A percentile compares a stretch with the other conserved stretches of the same genome.
Conservation (phyloP, 208 protist genomes). For the Phytomonas francai region DNA sequence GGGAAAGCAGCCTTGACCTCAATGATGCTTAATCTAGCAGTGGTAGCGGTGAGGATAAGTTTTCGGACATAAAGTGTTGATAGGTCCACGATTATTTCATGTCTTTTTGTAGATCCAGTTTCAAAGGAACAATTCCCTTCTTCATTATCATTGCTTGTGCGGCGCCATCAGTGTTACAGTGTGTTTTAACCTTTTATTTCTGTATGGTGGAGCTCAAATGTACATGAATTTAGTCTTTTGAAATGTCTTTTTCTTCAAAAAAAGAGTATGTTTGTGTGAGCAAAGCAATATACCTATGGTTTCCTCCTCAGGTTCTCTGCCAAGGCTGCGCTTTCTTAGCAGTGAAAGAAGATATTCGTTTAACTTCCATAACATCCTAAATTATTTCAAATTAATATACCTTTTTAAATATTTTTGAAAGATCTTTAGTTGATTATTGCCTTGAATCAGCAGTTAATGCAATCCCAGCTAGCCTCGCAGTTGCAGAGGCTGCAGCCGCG, state of each 20-base stretch:
- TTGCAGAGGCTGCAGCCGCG: constrained; percentile 68
- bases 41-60: not conserved
- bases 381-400: constrained; percentile 1
- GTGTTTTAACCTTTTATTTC: not conserved
- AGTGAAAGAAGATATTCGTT: constrained; percentile 3
- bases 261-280: not conserved
- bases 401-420: constrained; percentile 5
- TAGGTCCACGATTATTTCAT: not conserved
- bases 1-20: not conserved
- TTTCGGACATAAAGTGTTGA: not conserved
- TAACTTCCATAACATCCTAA: not conserved
- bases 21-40: not conserved
- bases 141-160: not conserved
- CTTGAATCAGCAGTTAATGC: constrained; percentile 25
- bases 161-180: not conserved
- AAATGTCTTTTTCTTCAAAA: not conserved
- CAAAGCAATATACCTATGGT: not conserved
- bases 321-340: not conserved
- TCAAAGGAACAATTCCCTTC: not conserved
- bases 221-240: not conserved
- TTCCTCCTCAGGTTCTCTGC: not conserved
- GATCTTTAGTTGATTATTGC: constrained; percentile 10
- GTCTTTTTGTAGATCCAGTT: not conserved
- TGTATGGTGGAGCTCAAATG: not conserved
- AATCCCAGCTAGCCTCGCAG: constrained; percentile 75